Conservation (phyloP, 805 yeast genomes). For the Saccharomyces kudriavzevii region DNA sequence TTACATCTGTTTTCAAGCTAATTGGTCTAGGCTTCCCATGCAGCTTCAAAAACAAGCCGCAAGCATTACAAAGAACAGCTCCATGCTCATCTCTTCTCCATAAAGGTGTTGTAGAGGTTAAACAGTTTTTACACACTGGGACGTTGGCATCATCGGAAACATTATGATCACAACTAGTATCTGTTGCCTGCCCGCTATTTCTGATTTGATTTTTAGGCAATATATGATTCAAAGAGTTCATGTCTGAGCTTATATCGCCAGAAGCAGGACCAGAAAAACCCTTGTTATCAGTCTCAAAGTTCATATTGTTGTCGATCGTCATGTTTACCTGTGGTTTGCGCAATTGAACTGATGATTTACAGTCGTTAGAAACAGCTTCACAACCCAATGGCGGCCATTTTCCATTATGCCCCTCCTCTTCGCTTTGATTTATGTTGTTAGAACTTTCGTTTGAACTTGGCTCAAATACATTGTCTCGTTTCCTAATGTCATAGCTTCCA, state of each 20-base stretch:
- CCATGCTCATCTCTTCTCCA: constrained; percentile 95
- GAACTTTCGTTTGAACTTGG: not conserved
- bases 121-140: constrained; percentile 82
- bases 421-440: not conserved
- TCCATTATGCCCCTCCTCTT: not conserved
- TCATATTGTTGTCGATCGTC: not conserved
- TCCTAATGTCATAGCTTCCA: not conserved
- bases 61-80: constrained; percentile 86
- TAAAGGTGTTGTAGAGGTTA: constrained; percentile 86
- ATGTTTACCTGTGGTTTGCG: not conserved
- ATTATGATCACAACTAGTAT: not conserved
- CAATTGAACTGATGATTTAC: not conserved
- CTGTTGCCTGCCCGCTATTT: not conserved
- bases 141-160: constrained; percentile 18
- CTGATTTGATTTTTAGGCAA: not conserved
- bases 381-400: not conserved
- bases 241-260: not conserved
- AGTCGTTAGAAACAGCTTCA: not conserved
- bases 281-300: not conserved
- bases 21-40: constrained; percentile 93
- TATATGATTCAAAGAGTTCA: not conserved
- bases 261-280: not conserved
- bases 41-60: constrained; percentile 79
- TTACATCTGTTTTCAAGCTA: constrained; percentile 82
- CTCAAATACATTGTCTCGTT: not conserved